These are phyloP conservation scores for Oryza brachyantha DNA, from an alignment of 176 grass and related monocot genomes.

Conservation along the genomic window DNA sequence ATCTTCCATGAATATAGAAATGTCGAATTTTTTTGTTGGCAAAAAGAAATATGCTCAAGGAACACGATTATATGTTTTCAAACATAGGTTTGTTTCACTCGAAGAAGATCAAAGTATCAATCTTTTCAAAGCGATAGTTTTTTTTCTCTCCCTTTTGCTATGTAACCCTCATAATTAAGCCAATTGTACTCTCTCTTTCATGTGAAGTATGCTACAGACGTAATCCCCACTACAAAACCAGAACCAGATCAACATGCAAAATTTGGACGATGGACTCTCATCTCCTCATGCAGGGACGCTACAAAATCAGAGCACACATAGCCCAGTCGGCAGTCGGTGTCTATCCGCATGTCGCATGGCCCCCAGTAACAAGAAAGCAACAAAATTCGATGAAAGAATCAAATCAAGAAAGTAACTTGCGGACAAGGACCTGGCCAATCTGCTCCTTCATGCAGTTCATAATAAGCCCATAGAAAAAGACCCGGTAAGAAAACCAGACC, in stretches of 20 bases:
- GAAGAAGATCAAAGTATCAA: not conserved
- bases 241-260: constrained; percentile 1
- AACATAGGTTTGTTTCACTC: not conserved
- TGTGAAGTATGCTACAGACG: not conserved
- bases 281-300: not conserved
- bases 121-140: not conserved
- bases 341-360: constrained; percentile 11
- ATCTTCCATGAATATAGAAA: not conserved
- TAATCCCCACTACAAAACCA: not conserved
- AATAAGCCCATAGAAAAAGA: constrained; percentile 42
- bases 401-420: constrained; percentile 35
- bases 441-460: constrained; percentile 25
- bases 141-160: not conserved
- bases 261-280: not conserved
- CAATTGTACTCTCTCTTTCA: not conserved
- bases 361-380: constrained; percentile 3
- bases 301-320: not conserved
- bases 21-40: not conserved
- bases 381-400: constrained; percentile 22
- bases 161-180: not conserved
- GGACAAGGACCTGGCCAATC: constrained; percentile 41
- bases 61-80: not conserved
- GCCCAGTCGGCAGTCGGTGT: not conserved
- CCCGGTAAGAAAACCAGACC: constrained; percentile 23
- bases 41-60: not conserved